A percentile compares a stretch with the other conserved stretches of the same genome.
These are phyloP conservation scores for Trichoderma polysporum DNA, from an alignment of 2,329 filamentous ascomycete species.

Conservation along the genomic window DNA sequence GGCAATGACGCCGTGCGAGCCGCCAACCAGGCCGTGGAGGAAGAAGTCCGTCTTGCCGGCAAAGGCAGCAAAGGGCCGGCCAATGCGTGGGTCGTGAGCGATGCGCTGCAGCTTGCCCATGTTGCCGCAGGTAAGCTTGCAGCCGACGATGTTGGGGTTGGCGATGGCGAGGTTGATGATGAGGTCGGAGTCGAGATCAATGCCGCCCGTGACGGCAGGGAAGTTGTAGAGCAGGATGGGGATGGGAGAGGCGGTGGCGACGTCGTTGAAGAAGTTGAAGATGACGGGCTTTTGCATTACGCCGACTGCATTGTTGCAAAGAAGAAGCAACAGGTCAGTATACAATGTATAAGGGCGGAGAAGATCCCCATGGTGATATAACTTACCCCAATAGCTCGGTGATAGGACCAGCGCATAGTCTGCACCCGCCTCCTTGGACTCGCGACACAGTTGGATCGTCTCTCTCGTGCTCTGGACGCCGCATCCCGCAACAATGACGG, in stretches of 20 bases:
- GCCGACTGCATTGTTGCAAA: conserved; percentile 32
- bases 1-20: conserved; percentile 43
- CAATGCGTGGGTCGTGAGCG: conserved; percentile 41
- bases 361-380: too few species aligned
- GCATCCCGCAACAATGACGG: conserved; percentile 68
- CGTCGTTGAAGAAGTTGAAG: conserved; percentile 53
- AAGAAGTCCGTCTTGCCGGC: conserved; percentile 45
- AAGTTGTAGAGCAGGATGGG: conserved; percentile 67
- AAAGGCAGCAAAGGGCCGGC: conserved; percentile 33
- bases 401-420: conserved; percentile 76
- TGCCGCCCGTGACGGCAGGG: conserved; percentile 58
- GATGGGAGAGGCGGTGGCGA: conserved; percentile 59
- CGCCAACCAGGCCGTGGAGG: conserved; percentile 40
- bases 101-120: conserved; percentile 59
- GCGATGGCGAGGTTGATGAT: conserved; percentile 52
- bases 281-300: conserved; percentile 19
- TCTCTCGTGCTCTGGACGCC: conserved; percentile 74
- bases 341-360: too few species aligned
- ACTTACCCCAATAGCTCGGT: conserved; percentile 69
- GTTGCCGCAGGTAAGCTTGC: conserved; percentile 66
- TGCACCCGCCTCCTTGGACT: conserved; percentile 68
- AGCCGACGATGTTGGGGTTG: conserved; percentile 60
- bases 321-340: too few species aligned
- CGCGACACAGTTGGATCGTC: conserved; percentile 67
- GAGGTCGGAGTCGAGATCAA: conserved; percentile 60